Percentiles rank a stretch among this genome's conserved stretches.
These are phyloP conservation scores for Coemansia sp. DNA, from an alignment of 192 early-diverging fungal species.

Conservation along the genomic window DNA sequence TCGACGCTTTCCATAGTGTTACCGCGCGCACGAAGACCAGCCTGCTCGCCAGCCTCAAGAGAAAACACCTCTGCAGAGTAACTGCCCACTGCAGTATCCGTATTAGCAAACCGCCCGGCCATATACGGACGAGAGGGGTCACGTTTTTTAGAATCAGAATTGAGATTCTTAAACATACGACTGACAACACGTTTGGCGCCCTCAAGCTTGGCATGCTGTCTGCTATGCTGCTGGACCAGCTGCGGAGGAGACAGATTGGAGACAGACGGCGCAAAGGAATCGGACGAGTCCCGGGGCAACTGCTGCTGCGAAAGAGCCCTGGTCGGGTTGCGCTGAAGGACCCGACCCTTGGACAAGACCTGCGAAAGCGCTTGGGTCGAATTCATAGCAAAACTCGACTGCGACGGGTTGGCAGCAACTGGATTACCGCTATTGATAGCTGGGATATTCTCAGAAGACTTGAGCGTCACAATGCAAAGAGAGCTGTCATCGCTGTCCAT, in stretches of 20 bases:
- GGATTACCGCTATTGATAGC: conserved; percentile 47
- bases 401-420: conserved; percentile 10
- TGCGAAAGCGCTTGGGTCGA: conserved; percentile 28
- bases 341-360: conserved; percentile 33
- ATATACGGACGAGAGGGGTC: conserved; percentile 21
- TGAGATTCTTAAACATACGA: conserved; percentile 32
- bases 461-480: conserved; percentile 42
- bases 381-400: conserved; percentile 15
- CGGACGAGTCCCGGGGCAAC: conserved; percentile 21
- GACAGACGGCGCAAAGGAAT: conserved; percentile 17
- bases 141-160: conserved; percentile 14
- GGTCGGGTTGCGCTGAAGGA: conserved; percentile 28
- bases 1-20: conserved; percentile 32
- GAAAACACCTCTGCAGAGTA: conserved; percentile 45
- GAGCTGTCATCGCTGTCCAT: conserved; percentile 36
- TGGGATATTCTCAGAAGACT: conserved; percentile 14
- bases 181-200: conserved; percentile 47
- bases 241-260: not conserved
- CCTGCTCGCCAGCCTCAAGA: conserved; percentile 15
- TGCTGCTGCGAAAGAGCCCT: not conserved
- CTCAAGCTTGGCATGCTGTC: conserved; percentile 12
- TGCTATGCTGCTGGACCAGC: conserved; percentile 14
- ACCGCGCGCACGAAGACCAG: conserved; percentile 13
- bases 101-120: conserved; percentile 45
- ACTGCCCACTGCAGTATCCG: conserved; percentile 41